Evolutionary conservation across 2,329 filamentous ascomycete species (phyloP).

Genomic region (Colletotrichum chrysophilum): DNA sequence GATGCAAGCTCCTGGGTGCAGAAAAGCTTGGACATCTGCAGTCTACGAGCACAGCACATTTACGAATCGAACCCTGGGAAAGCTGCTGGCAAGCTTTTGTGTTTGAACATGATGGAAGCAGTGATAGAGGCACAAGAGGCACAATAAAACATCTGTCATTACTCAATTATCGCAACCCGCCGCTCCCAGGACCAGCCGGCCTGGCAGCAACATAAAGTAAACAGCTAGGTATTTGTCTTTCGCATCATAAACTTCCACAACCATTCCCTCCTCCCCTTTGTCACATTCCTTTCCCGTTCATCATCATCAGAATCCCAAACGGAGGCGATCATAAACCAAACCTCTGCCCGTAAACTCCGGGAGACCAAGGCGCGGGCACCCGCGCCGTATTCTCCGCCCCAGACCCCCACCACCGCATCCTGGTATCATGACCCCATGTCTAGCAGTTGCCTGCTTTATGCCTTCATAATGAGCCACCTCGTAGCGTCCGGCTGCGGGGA

Average conservation of each 20-base stretch:
- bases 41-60: neutral
- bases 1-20: neutral
- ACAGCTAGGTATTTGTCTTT: slow-evolving; percentile 23
- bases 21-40: neutral
- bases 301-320: slow-evolving; percentile 18
- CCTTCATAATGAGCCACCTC: slow-evolving; percentile 8
- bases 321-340: neutral
- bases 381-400: neutral
- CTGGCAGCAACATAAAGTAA: slow-evolving; percentile 22
- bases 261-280: neutral
- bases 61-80: neutral
- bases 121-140: neutral
- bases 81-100: neutral
- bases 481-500: neutral
- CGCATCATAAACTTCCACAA: slow-evolving; percentile 16
- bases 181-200: slow-evolving; percentile 21
- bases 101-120: neutral
- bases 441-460: slow-evolving; percentile 9
- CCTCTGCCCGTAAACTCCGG: slow-evolving; percentile 1
- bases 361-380: neutral
- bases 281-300: slow-evolving; percentile 12
- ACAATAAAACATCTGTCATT: slow-evolving; percentile 19
- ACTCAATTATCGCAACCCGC: slow-evolving; percentile 24
- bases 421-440: slow-evolving; percentile 23
- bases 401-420: neutral